phyloP scores from a whole-genome alignment of 441 rosid genomes.

The Syzygium malaccense region DNA sequence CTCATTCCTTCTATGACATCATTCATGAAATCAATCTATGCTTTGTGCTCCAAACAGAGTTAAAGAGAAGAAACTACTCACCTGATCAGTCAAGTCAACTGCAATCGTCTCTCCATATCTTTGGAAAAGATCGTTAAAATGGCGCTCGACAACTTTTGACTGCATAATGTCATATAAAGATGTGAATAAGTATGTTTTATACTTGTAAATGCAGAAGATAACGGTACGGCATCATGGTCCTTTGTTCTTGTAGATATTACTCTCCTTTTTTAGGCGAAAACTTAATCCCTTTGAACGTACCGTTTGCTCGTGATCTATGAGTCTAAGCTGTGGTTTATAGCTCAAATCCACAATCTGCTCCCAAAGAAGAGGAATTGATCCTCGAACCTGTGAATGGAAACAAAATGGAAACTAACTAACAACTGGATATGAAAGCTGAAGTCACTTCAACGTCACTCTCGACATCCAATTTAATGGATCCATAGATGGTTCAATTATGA shows the following conservation, averaged over 20 bases:
- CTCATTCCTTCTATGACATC: neutral
- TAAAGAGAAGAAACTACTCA: conserved; percentile 22
- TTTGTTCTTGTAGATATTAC: neutral
- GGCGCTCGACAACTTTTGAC: conserved; percentile 83
- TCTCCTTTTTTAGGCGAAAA: neutral
- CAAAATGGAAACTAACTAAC: neutral
- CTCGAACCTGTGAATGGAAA: conserved; percentile 55
- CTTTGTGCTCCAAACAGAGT: neutral
- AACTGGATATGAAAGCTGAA: neutral
- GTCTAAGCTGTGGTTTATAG: conserved; percentile 75
- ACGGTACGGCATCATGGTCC: neutral
- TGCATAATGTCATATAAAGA: conserved; percentile 18
- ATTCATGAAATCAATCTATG: neutral
- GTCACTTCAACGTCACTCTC: neutral
- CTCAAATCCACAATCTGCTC: conserved; percentile 99
- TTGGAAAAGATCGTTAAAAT: conserved; percentile 79
- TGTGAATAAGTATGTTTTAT: conserved; percentile 1
- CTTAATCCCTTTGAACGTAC: conserved; percentile 22
- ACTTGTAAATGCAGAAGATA: neutral
- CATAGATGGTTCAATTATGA: neutral
- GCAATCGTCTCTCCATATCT: conserved; percentile 79
- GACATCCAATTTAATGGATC: neutral
- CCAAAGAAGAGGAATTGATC: conserved; percentile 98
- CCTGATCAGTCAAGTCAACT: conserved; percentile 81
- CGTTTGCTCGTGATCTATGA: conserved; percentile 58